These are phyloP conservation scores for Globisporangium uncinulatum DNA, from an alignment of 352 stramenopile species.

Conservation along the genomic window DNA sequence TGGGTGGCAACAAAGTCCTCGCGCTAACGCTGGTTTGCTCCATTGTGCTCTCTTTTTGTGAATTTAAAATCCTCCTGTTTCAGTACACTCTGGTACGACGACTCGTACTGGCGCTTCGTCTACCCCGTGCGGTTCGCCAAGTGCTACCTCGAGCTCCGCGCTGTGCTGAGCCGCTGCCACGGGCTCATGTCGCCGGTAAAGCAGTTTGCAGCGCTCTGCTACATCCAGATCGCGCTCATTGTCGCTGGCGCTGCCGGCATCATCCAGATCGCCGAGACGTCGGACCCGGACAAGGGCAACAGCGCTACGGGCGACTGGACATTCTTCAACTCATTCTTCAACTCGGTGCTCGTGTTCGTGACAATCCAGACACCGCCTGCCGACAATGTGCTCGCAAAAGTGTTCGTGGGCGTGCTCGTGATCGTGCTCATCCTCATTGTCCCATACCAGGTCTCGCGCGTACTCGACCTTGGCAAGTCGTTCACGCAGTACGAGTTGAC, in stretches of 20 bases:
- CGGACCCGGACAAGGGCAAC: slow-evolving; percentile 34
- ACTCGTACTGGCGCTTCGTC: slow-evolving; percentile 74
- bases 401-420: slow-evolving; percentile 78
- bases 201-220: slow-evolving; percentile 78
- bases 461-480: slow-evolving; percentile 72
- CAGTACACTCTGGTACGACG: slow-evolving; percentile 76
- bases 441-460: slow-evolving; percentile 78
- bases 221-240: slow-evolving; percentile 77
- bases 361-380: slow-evolving; percentile 80
- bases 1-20: too few species aligned
- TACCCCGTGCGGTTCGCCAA: slow-evolving; percentile 82
- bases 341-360: slow-evolving; percentile 84
- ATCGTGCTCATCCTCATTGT: slow-evolving; percentile 83
- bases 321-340: slow-evolving; percentile 88
- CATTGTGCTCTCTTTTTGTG: not conserved
- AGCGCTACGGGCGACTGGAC: slow-evolving; percentile 70
- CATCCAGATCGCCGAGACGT: slow-evolving; percentile 84
- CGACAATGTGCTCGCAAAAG: slow-evolving; percentile 75
- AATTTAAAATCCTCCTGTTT: slow-evolving; percentile 1
- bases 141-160: slow-evolving; percentile 70
- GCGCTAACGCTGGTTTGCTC: too few species aligned
- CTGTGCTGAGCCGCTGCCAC: slow-evolving; percentile 76
- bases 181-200: slow-evolving; percentile 69
- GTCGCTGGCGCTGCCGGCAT: slow-evolving; percentile 69
- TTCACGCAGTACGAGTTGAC: slow-evolving; percentile 71